Conservation (phyloP, 768 basidiomycete genomes). For the Tulasnella sp. region DNA sequence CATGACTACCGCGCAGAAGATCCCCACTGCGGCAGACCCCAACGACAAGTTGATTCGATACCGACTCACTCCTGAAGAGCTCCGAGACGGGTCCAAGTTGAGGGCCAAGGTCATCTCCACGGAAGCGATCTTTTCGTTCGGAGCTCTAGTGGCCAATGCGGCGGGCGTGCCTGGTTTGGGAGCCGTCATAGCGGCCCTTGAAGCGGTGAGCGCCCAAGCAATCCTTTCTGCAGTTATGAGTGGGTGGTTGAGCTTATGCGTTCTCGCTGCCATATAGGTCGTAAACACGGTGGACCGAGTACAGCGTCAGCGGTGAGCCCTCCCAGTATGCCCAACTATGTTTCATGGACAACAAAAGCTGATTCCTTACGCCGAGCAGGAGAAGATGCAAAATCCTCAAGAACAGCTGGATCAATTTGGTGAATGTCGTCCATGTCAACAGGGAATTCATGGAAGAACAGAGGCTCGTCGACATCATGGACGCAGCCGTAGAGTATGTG, state of each 20-base stretch:
- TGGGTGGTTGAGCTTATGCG: not conserved
- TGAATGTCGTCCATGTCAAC: not conserved
- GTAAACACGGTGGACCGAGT: not conserved
- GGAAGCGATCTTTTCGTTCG: not conserved
- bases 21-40: not conserved
- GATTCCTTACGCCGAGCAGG: not conserved
- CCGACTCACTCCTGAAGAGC: not conserved
- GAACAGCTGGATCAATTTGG: not conserved
- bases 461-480: not conserved
- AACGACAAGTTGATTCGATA: not conserved
- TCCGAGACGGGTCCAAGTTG: not conserved
- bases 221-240: not conserved
- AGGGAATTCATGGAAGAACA: not conserved
- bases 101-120: not conserved
- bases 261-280: not conserved
- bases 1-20: not conserved
- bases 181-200: not conserved
- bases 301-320: not conserved
- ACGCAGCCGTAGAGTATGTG: not conserved
- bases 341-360: not conserved
- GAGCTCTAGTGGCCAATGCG: not conserved
- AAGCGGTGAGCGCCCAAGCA: not conserved
- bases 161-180: not conserved
- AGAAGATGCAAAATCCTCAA: not conserved
- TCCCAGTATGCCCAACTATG: not conserved